Conservation (phyloP, 305 asterid species). For the Fraxinus sp. region DNA sequence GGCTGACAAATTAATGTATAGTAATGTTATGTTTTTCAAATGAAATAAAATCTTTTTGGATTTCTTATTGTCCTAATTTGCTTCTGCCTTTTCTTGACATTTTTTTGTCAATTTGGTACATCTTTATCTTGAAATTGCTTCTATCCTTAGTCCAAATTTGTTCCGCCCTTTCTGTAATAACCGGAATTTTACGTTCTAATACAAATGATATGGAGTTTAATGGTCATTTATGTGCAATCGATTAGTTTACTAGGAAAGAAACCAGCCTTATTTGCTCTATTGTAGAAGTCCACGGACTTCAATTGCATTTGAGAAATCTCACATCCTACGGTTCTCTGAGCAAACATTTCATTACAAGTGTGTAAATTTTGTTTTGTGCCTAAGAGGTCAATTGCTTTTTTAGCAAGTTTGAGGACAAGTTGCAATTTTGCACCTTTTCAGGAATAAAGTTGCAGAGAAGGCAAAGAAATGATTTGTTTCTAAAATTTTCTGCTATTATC, state of each 20-base stretch:
- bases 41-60: not conserved
- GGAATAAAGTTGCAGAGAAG: not conserved
- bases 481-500: not conserved
- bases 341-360: not conserved
- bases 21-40: not conserved
- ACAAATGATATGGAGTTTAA: not conserved
- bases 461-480: not conserved
- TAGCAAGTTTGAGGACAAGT: not conserved
- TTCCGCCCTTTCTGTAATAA: not conserved
- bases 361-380: not conserved
- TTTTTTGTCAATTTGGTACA: too few relatives aligned
- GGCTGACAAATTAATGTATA: not conserved
- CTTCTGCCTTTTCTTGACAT: not conserved
- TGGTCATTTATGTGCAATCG: not conserved
- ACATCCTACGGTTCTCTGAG: not conserved
- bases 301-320: not conserved
- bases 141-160: not conserved
- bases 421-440: not conserved
- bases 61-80: not conserved
- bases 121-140: not conserved
- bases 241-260: not conserved
- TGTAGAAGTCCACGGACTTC: not conserved
- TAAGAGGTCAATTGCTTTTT: not conserved
- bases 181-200: not conserved
- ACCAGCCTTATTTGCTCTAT: not conserved